Evolutionary conservation across 2,329 filamentous ascomycete genomes (phyloP).

Genomic region (Cercospora zeae-maydis): DNA sequence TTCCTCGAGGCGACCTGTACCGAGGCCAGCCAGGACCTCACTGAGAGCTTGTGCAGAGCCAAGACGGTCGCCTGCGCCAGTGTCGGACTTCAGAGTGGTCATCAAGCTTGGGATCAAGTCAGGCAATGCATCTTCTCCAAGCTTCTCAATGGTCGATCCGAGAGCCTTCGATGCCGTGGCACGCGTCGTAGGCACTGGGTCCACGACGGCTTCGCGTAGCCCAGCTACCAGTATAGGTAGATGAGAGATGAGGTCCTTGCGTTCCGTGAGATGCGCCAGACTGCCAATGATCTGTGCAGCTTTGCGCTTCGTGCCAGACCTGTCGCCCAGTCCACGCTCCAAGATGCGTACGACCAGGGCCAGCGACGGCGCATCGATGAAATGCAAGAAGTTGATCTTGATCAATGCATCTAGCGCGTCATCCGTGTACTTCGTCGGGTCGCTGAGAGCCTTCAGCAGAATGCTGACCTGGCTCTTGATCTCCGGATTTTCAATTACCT

Average conservation of each 20-base stretch:
- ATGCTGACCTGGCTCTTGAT: conserved; percentile 89
- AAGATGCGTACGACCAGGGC: conserved; percentile 93
- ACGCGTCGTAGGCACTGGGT: conserved; percentile 92
- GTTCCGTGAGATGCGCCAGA: conserved; percentile 91
- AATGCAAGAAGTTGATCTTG: conserved; percentile 97
- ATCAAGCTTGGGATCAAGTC: conserved; percentile 97
- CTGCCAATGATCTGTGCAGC: conserved; percentile 97
- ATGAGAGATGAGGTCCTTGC: conserved; percentile 88
- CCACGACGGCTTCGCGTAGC: conserved; percentile 81
- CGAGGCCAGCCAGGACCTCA: conserved; percentile 91
- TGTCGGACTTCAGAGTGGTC: conserved; percentile 95
- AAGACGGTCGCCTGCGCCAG: conserved; percentile 89
- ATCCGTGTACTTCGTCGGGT: conserved; percentile 95
- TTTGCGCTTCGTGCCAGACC: conserved; percentile 94
- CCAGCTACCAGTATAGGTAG: conserved; percentile 89
- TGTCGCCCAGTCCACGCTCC: conserved; percentile 83
- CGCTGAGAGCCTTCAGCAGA: conserved; percentile 91
- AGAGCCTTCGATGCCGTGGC: conserved; percentile 94
- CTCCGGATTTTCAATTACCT: conserved; percentile 97
- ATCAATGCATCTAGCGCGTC: conserved; percentile 90
- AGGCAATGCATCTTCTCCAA: conserved; percentile 92
- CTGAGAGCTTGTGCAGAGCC: conserved; percentile 94
- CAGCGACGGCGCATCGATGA: conserved; percentile 93
- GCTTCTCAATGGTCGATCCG: conserved; percentile 94
- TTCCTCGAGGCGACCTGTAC: conserved; percentile 88